A percentile compares a stretch with the other conserved stretches of the same genome.
These are phyloP conservation scores for Urtica urens DNA, from an alignment of 306 rosid genomes.

Conservation along the genomic window DNA sequence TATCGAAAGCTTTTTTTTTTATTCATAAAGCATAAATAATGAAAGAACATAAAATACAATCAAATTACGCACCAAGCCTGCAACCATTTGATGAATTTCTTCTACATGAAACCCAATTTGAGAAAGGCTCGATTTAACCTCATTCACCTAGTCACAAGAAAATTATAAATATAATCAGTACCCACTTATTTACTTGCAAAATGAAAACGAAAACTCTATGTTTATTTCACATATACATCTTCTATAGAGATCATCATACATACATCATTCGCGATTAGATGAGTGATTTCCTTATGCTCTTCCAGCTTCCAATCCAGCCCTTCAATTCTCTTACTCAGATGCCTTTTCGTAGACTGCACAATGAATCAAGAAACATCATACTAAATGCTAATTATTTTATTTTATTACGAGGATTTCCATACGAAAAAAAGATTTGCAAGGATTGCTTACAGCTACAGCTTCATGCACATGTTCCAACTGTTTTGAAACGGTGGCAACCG, in stretches of 20 bases:
- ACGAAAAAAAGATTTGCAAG: constrained; percentile 9
- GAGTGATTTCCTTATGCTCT: constrained; percentile 44
- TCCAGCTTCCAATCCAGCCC: constrained; percentile 56
- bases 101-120: constrained; percentile 53
- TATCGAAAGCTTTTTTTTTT: no score
- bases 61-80: constrained; percentile 34
- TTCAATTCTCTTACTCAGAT: constrained; percentile 57
- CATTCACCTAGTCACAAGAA: constrained; percentile 44
- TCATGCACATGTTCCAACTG: constrained; percentile 64
- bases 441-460: constrained; percentile 61
- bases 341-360: constrained; percentile 53
- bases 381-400: constrained; percentile 3
- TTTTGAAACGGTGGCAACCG: constrained; percentile 49
- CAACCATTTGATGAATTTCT: constrained; percentile 32
- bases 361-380: constrained; percentile 1
- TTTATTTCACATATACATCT: no score
- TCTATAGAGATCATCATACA: no score
- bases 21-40: neutral
- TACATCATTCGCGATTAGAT: constrained; percentile 56
- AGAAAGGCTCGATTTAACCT: constrained; percentile 58
- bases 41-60: neutral
- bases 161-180: neutral
- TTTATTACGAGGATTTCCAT: constrained; percentile 12
- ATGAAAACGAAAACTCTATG: no score
- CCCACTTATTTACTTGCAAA: no score